These are phyloP conservation scores for Komagataella phaffii DNA, from an alignment of 805 yeast species.

Conservation along the genomic window DNA sequence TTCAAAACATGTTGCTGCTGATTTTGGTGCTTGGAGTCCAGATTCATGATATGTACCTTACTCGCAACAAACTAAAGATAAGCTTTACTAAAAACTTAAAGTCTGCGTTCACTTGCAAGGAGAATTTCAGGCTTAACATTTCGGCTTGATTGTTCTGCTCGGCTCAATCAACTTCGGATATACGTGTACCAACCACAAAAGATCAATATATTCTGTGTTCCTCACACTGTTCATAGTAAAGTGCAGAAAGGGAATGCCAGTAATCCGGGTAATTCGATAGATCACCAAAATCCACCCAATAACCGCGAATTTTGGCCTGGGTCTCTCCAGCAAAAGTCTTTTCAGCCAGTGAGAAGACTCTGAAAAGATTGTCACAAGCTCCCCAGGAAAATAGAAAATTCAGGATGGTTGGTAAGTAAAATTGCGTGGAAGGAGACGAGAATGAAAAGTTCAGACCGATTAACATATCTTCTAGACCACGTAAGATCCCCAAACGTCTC, in stretches of 20 bases:
- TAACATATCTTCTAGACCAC: not conserved
- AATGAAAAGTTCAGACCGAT: not conserved
- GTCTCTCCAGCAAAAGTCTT: not conserved
- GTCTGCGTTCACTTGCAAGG: not conserved
- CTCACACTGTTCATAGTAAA: no score
- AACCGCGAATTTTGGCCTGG: not conserved
- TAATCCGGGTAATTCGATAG: not conserved
- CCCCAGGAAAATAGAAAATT: not conserved
- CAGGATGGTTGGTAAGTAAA: not conserved
- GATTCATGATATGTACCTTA: constrained; percentile 15
- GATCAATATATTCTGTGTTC: not conserved
- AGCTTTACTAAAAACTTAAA: not conserved
- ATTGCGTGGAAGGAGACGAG: not conserved
- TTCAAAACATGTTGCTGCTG: constrained; percentile 1
- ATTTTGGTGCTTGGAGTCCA: constrained; percentile 2
- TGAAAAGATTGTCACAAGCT: constrained; percentile 13
- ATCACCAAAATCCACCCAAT: not conserved
- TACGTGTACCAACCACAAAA: not conserved
- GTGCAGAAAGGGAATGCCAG: no score
- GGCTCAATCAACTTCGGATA: not conserved
- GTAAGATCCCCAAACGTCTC: constrained; percentile 53
- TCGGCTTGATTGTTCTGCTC: not conserved
- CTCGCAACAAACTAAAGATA: not conserved
- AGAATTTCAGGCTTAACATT: not conserved
- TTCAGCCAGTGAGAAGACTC: not conserved